Evolutionary conservation across 2,329 filamentous ascomycete species (phyloP).

Genomic region (Tolypocladium nubicola): DNA sequence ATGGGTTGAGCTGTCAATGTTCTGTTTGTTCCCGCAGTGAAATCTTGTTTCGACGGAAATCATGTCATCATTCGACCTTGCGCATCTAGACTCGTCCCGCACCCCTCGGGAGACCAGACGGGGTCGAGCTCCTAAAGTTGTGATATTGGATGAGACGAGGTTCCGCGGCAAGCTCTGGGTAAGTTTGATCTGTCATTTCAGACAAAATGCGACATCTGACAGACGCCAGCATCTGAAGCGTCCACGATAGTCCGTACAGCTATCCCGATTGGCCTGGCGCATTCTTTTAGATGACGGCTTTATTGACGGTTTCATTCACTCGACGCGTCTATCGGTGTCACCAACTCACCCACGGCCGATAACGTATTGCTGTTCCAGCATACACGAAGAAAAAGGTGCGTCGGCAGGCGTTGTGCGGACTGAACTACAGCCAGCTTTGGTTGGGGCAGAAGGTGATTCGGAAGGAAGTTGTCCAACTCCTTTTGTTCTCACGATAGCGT

Average conservation of each 20-base stretch:
- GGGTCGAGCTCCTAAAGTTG: background rate
- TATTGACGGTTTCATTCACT: background rate
- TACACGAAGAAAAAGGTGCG: background rate
- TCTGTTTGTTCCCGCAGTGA: background rate
- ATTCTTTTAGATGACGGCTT: background rate
- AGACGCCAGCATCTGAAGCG: constrained; percentile 1
- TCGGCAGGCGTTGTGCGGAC: background rate
- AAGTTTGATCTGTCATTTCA: constrained; percentile 7
- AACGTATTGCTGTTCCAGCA: background rate
- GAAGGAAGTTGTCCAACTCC: background rate
- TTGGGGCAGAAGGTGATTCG: background rate
- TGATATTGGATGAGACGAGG: background rate
- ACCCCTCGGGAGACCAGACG: background rate
- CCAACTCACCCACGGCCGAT: background rate
- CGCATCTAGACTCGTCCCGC: background rate
- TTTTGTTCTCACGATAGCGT: background rate
- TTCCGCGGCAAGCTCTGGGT: background rate
- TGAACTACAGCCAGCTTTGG: background rate
- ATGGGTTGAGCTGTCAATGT: background rate
- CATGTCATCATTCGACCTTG: background rate
- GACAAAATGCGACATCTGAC: constrained; percentile 7
- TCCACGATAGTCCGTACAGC: background rate
- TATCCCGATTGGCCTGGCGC: background rate
- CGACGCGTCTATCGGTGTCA: background rate
- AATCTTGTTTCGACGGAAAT: no score